Percentiles rank a stretch among this genome's conserved stretches.
phyloP scores from a whole-genome alignment of 2,329 filamentous ascomycete genomes.

The Botrytis tulipae region DNA sequence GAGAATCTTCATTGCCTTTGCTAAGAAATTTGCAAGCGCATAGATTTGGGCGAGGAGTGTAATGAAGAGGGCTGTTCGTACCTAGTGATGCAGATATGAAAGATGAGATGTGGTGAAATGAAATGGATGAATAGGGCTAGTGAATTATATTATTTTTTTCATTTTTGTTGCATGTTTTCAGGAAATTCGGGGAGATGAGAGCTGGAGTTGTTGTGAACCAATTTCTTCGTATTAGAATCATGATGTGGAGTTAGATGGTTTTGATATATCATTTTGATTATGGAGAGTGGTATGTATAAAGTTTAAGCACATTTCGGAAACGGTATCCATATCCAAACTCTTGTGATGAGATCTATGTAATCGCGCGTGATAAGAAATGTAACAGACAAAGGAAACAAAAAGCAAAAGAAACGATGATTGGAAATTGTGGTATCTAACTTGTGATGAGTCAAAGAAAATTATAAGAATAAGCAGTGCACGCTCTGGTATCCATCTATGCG shows the following conservation, averaged over 20 bases:
- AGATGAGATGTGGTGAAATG: background rate
- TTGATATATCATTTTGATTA: background rate
- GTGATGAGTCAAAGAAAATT: background rate
- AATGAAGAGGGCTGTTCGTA: background rate
- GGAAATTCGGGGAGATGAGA: background rate
- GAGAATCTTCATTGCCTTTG: background rate
- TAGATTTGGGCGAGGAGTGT: background rate
- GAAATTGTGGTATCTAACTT: conserved; percentile 1
- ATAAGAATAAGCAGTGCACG: background rate
- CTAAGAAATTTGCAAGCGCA: background rate
- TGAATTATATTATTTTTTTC: background rate
- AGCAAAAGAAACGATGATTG: background rate
- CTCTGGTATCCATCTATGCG: background rate
- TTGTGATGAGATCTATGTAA: background rate
- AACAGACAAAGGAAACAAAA: background rate
- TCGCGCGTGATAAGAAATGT: background rate
- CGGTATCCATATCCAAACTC: background rate
- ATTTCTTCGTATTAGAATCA: background rate
- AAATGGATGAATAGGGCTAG: background rate
- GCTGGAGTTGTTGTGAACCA: background rate
- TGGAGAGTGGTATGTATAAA: background rate
- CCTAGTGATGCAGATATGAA: background rate
- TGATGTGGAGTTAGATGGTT: background rate
- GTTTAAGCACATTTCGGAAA: background rate
- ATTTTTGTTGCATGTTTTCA: background rate